phyloP scores from a whole-genome alignment of 305 asterid species.

The Rubia tinctorum region DNA sequence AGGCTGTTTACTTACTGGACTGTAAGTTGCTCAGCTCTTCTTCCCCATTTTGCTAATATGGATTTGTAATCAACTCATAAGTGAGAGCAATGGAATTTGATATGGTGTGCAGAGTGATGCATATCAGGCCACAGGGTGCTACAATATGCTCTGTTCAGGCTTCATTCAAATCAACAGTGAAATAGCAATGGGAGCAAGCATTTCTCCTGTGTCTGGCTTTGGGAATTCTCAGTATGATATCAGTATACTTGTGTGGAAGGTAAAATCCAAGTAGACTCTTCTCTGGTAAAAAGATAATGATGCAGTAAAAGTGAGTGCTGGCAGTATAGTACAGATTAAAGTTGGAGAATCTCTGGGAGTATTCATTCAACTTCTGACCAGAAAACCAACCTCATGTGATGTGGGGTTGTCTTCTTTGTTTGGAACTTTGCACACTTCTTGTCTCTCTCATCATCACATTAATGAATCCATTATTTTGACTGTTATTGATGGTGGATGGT shows the following conservation, averaged over 20 bases:
- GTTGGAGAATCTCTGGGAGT: slow-evolving; percentile 20
- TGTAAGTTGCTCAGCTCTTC: slow-evolving; percentile 39
- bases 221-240: slow-evolving; percentile 75
- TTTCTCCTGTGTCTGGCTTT: slow-evolving; percentile 70
- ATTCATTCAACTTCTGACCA: slow-evolving; percentile 7
- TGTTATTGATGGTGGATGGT: not conserved
- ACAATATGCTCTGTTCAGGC: slow-evolving; percentile 86
- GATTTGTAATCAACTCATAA: not conserved
- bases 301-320: slow-evolving; percentile 17
- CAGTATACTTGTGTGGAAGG: slow-evolving; percentile 90
- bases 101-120: slow-evolving; percentile 67
- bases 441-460: slow-evolving; percentile 1
- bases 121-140: slow-evolving; percentile 94
- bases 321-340: slow-evolving; percentile 9
- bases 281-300: slow-evolving; percentile 16
- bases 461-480: not conserved
- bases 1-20: slow-evolving; percentile 95
- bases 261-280: slow-evolving; percentile 30
- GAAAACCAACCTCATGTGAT: slow-evolving; percentile 15
- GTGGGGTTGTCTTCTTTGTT: slow-evolving; percentile 7
- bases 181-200: slow-evolving; percentile 93
- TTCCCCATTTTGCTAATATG: not conserved
- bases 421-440: slow-evolving; percentile 13
- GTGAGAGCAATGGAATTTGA: no score
- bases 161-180: slow-evolving; percentile 80